Evolutionary conservation across 805 yeast species (phyloP).

Genomic region (Candida taoyuanica): DNA sequence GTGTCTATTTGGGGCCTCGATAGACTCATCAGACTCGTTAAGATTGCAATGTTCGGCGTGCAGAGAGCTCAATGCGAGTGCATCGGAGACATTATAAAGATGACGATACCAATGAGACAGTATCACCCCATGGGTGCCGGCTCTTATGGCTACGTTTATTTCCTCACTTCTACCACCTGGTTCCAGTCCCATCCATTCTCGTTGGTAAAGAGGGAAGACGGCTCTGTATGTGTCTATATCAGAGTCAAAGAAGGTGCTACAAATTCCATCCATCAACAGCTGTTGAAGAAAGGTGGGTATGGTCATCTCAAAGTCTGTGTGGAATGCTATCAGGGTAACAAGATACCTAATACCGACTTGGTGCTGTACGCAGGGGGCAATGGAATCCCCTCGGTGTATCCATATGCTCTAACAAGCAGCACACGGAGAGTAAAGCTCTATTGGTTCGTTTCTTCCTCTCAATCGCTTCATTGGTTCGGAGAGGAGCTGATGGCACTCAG

Average conservation of each 20-base stretch:
- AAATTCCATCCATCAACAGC: neutral
- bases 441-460: neutral
- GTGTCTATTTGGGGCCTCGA: constrained; percentile 28
- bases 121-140: constrained; percentile 49
- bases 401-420: neutral
- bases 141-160: constrained; percentile 50
- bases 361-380: neutral
- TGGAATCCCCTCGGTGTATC: neutral
- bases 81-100: constrained; percentile 41
- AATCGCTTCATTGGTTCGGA: neutral
- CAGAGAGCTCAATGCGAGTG: constrained; percentile 17
- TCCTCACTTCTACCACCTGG: constrained; percentile 44
- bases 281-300: neutral
- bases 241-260: neutral
- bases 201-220: constrained; percentile 16
- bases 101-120: constrained; percentile 38
- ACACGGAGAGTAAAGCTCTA: neutral
- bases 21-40: constrained; percentile 40
- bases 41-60: constrained; percentile 24
- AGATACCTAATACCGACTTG: neutral
- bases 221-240: neutral
- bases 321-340: neutral
- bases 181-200: constrained; percentile 79
- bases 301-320: neutral
- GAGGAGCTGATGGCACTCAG: neutral